Base-by-base conservation (phyloP, 1,139 yeast species). In the Candida glucosophila region DNA sequence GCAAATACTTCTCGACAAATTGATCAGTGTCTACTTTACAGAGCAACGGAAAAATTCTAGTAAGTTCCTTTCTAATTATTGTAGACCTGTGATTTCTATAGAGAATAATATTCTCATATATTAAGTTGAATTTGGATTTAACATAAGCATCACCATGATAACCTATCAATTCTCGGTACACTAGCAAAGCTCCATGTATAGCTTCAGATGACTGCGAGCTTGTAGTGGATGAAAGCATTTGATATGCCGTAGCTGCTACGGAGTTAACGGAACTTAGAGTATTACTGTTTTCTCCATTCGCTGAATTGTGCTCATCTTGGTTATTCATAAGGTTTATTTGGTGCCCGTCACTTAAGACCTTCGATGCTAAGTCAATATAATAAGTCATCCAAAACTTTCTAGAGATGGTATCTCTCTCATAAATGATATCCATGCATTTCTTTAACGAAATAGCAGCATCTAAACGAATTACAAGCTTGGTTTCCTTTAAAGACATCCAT, bases 391-490 rank as follows among this genome's bases (percentile, higher is more conserved):
- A 85, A 36, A 71, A 73, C 31, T 70, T 70, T 30, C 86, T 66
- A 20, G 81, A 58, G 21, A 72, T 72, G n/a, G 67, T 54, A 45
- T 90, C 96, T 38, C 97, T 64, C 32, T 78, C 77, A 41, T 79
- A 77, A 20, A 88, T 73, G 11, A 90, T 83, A 30, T 70, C 70
- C 42, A 88, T 62, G 47, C 95, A 86, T 32, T 76, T 73, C 24
- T 79, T 78, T 32, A 90, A 58, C 3, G 95, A 80, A 2, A 72
- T 67, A 0, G 95, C 95, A 0, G 96, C 80, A 47, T 90, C 97
- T 26, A 67, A 67, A 37, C 98, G 63, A 22, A 88, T 79, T 4
- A 71, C 66, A 18, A 77, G 59, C 40, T 82, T 85, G 13, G 76
- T 67, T 45, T 90, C 97, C 34, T 90, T 65, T 24, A 90, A 57